Evolutionary conservation across 306 rosid genomes (phyloP).

Genomic region (Macrotyloma uniflorum): DNA sequence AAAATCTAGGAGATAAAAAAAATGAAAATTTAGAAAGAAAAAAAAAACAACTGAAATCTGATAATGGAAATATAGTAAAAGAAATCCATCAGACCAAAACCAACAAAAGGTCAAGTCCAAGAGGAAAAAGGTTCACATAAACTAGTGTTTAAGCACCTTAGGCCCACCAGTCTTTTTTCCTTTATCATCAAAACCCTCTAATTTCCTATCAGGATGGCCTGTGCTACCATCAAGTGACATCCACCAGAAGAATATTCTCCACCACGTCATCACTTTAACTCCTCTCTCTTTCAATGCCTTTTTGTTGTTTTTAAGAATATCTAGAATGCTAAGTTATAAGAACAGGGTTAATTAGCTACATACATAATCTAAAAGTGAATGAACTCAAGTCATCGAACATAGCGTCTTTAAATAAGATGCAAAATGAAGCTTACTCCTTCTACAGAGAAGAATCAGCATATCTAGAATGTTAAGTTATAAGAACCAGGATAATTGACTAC

Average conservation of each 20-base stretch:
- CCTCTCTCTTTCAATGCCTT: slow-evolving; percentile 18
- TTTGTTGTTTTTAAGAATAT: slow-evolving; percentile 4
- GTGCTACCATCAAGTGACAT: slow-evolving; percentile 7
- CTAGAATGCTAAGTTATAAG: slow-evolving; percentile 1
- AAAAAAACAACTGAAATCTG: background rate
- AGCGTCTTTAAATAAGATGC: background rate
- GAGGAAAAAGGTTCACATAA: background rate
- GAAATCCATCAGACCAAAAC: background rate
- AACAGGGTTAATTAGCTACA: background rate
- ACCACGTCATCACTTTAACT: background rate
- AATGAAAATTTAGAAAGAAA: background rate
- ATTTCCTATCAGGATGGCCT: slow-evolving; percentile 17
- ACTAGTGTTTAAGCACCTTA: slow-evolving; percentile 6
- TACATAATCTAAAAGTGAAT: slow-evolving; percentile 6
- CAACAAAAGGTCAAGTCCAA: background rate
- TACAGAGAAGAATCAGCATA: background rate
- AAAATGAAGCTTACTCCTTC: background rate
- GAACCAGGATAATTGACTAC: background rate
- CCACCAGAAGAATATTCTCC: slow-evolving; percentile 4
- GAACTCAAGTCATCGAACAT: background rate
- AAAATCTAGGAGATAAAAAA: background rate
- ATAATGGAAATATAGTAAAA: background rate
- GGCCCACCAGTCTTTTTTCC: background rate
- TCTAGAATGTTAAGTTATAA: background rate
- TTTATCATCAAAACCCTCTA: slow-evolving; percentile 3